These are phyloP conservation scores for Xylariaceae sp. DNA, from an alignment of 2,329 filamentous ascomycete species.

Conservation along the genomic window DNA sequence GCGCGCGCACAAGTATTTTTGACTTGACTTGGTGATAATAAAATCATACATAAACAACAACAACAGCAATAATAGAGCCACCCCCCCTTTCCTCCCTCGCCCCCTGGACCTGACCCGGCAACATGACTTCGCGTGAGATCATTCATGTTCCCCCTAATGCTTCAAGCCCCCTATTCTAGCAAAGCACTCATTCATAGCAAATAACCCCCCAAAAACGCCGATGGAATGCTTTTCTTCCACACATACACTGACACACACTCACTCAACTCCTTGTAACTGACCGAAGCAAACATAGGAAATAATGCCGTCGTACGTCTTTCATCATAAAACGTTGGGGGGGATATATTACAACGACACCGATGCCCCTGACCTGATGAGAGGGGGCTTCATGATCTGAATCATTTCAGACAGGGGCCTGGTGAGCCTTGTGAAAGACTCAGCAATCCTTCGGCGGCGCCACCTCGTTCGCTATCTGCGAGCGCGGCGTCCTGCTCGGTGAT, in stretches of 20 bases:
- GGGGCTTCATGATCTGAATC: neutral
- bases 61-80: no score
- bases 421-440: conserved; percentile 41
- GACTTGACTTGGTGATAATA: no score
- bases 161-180: no score
- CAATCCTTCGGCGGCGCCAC: conserved; percentile 48
- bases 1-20: no score
- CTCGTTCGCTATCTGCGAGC: conserved; percentile 43
- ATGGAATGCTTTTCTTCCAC: conserved; percentile 10
- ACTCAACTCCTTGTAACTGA: neutral
- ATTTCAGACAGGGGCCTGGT: conserved; percentile 13
- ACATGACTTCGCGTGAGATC: no score
- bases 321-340: neutral
- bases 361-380: neutral
- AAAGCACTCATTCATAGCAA: neutral
- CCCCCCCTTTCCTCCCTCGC: no score
- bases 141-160: no score
- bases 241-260: no score
- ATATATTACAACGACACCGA: conserved; percentile 9
- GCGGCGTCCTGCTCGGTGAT: conserved; percentile 18
- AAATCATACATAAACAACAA: no score
- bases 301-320: conserved; percentile 1
- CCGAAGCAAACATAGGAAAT: neutral
- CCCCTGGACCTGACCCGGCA: no score
- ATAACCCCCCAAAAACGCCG: conserved; percentile 10